phyloP scores from a whole-genome alignment of 495 filamentous ascomycete genomes.

The Neurospora sp. region DNA sequence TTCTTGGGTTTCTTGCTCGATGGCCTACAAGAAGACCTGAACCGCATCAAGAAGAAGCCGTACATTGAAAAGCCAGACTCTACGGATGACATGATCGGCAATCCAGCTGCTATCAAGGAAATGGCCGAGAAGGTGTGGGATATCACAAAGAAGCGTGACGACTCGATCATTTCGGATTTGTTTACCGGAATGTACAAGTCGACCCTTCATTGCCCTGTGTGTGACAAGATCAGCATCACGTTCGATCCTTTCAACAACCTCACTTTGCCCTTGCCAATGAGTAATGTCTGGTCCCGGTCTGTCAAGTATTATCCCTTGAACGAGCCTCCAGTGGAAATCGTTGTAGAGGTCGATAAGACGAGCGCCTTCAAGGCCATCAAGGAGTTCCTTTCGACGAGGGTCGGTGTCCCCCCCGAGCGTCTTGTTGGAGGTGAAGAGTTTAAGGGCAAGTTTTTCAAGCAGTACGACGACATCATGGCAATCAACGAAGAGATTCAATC shows the following conservation, averaged over 20 bases:
- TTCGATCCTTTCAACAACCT: slow-evolving; percentile 97
- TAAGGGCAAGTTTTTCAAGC: slow-evolving; percentile 69
- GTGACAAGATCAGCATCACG: slow-evolving; percentile 93
- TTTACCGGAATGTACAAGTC: slow-evolving; percentile 98
- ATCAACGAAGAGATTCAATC: slow-evolving; percentile 58
- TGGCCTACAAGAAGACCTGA: slow-evolving; percentile 89
- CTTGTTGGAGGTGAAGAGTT: slow-evolving; percentile 73
- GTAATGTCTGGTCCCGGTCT: slow-evolving; percentile 61
- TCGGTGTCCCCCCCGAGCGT: slow-evolving; percentile 46
- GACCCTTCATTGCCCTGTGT: slow-evolving; percentile 81
- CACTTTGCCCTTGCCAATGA: slow-evolving; percentile 80
- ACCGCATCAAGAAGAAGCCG: slow-evolving; percentile 87
- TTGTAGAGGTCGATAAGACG: slow-evolving; percentile 81
- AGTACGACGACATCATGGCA: slow-evolving; percentile 55
- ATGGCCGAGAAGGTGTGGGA: slow-evolving; percentile 83
- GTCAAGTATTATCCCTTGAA: slow-evolving; percentile 67
- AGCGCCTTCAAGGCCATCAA: slow-evolving; percentile 63
- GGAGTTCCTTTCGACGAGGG: slow-evolving; percentile 60
- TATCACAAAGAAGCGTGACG: slow-evolving; percentile 86
- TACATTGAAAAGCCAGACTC: slow-evolving; percentile 98
- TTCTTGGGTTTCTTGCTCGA: slow-evolving; percentile 95
- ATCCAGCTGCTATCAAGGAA: slow-evolving; percentile 62
- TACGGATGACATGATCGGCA: slow-evolving; percentile 87
- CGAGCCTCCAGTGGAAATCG: slow-evolving; percentile 51
- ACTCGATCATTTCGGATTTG: slow-evolving; percentile 87